Percentiles rank a stretch among this genome's conserved stretches.
Evolutionary conservation across 495 filamentous ascomycete species (phyloP).

Genomic region (Chaetomidium leptoderma): DNA sequence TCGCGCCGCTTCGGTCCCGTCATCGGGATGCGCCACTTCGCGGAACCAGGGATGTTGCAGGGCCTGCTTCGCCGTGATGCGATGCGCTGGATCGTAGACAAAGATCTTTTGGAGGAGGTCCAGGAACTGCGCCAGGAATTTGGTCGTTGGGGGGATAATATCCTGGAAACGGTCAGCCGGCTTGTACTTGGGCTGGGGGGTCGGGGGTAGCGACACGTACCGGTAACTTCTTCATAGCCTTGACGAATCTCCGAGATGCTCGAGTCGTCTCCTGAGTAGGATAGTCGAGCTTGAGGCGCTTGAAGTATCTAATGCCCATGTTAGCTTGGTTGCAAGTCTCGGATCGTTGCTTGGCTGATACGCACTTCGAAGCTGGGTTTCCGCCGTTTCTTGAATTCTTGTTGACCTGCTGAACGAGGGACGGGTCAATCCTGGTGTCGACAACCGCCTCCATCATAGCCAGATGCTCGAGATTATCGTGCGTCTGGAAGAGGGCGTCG

Average conservation of each 20-base stretch:
- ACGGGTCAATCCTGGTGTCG: slow-evolving; percentile 64
- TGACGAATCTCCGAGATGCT: slow-evolving; percentile 86
- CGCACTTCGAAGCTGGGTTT: slow-evolving; percentile 81
- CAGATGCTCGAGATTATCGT: slow-evolving; percentile 95
- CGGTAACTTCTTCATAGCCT: slow-evolving; percentile 83
- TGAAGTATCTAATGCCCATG: slow-evolving; percentile 66
- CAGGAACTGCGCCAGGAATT: slow-evolving; percentile 80
- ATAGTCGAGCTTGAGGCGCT: slow-evolving; percentile 77
- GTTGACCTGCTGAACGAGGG: slow-evolving; percentile 71
- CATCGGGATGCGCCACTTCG: slow-evolving; percentile 71
- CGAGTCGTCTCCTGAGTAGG: slow-evolving; percentile 82
- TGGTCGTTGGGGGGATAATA: slow-evolving; percentile 73
- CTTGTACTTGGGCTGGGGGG: too few relatives aligned
- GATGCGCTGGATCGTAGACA: slow-evolving; percentile 84
- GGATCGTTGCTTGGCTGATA: slow-evolving; percentile 10
- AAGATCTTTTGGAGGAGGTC: slow-evolving; percentile 89
- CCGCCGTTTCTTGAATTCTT: slow-evolving; percentile 58
- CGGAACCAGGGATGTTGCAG: slow-evolving; percentile 93
- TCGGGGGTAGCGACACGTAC: slow-evolving; percentile 63
- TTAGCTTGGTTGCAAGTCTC: slow-evolving; percentile 22
- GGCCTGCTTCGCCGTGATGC: slow-evolving; percentile 89
- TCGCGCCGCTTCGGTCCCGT: slow-evolving; percentile 87
- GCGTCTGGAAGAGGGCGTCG: slow-evolving; percentile 95
- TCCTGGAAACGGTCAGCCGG: slow-evolving; percentile 56
- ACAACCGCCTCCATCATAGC: slow-evolving; percentile 99